phyloP scores from a whole-genome alignment of 2,329 filamentous ascomycete species.

The Claviceps arundinis region DNA sequence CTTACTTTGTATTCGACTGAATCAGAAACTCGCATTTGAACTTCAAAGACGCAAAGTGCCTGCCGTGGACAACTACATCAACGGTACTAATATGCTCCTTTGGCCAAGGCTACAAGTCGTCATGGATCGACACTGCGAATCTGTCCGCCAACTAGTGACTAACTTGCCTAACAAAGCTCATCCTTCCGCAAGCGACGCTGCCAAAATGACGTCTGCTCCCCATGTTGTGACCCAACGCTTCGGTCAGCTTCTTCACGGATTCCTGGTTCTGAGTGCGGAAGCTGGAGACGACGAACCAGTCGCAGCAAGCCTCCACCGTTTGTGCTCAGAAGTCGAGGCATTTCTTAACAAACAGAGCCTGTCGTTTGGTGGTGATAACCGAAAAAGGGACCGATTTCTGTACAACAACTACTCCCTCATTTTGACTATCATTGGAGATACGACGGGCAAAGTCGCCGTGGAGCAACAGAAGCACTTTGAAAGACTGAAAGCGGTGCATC shows the following conservation, averaged over 20 bases:
- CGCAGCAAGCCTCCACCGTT: slow-evolving; percentile 60
- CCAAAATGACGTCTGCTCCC: slow-evolving; percentile 63
- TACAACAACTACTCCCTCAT: slow-evolving; percentile 95
- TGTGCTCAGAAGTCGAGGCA: slow-evolving; percentile 70
- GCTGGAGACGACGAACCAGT: slow-evolving; percentile 92
- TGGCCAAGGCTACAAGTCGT: slow-evolving; percentile 93
- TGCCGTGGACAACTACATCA: slow-evolving; percentile 80
- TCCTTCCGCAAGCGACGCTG: slow-evolving; percentile 33
- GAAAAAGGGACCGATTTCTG: slow-evolving; percentile 76
- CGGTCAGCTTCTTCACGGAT: slow-evolving; percentile 77
- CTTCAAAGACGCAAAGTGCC: slow-evolving; percentile 84
- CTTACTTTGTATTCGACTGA: slow-evolving; percentile 81
- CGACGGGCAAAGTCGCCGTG: slow-evolving; percentile 54
- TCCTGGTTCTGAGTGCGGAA: slow-evolving; percentile 72
- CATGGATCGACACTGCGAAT: slow-evolving; percentile 88
- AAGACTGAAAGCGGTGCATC: slow-evolving; percentile 44
- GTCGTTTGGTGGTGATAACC: slow-evolving; percentile 55
- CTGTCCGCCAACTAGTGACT: slow-evolving; percentile 52
- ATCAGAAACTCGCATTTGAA: slow-evolving; percentile 89
- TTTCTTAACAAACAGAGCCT: slow-evolving; percentile 71
- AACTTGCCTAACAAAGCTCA: slow-evolving; percentile 33
- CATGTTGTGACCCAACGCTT: slow-evolving; percentile 93
- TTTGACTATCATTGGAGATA: slow-evolving; percentile 79
- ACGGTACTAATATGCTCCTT: slow-evolving; percentile 86
- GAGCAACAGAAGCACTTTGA: slow-evolving; percentile 71